These are phyloP conservation scores for Magnaporthiopsis incrustans DNA, from an alignment of 2,329 filamentous ascomycete species.

Conservation along the genomic window DNA sequence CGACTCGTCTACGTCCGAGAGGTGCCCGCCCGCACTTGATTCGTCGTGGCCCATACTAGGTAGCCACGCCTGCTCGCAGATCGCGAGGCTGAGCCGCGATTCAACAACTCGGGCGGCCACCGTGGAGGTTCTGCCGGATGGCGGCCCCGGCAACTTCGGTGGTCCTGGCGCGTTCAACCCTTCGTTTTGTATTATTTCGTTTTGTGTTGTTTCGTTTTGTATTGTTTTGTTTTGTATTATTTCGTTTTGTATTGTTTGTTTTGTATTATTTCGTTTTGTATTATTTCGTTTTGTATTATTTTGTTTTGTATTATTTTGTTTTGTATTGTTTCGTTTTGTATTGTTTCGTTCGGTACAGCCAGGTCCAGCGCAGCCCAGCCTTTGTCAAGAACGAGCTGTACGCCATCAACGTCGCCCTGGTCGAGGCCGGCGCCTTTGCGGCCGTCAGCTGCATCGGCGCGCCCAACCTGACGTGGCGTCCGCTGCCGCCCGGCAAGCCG, in stretches of 20 bases:
- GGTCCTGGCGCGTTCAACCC: slow-evolving; percentile 46
- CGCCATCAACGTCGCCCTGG: slow-evolving; percentile 47
- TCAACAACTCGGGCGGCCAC: slow-evolving; percentile 64
- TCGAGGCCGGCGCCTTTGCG: slow-evolving; percentile 39
- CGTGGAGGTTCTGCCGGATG: slow-evolving; percentile 51
- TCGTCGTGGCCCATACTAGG: background rate
- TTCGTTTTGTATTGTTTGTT: too few relatives aligned
- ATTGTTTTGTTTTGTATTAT: too few relatives aligned
- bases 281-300: too few relatives aligned
- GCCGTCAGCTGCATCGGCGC: slow-evolving; percentile 40
- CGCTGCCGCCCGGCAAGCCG: slow-evolving; percentile 19
- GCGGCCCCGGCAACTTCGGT: slow-evolving; percentile 22
- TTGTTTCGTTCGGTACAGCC: too few relatives aligned
- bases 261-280: too few relatives aligned
- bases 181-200: too few relatives aligned
- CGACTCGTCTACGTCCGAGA: slow-evolving; percentile 97
- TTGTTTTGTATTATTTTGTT: too few relatives aligned
- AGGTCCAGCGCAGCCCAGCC: too few relatives aligned
- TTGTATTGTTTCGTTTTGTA: too few relatives aligned
- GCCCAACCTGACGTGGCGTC: slow-evolving; percentile 30
- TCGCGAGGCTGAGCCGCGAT: slow-evolving; percentile 94
- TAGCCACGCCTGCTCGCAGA: slow-evolving; percentile 43
- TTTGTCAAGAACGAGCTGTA: slow-evolving; percentile 47
- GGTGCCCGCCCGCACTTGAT: slow-evolving; percentile 39
- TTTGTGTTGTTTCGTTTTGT: too few relatives aligned